Evolutionary conservation across 176 grass and related monocot genomes (phyloP).

Genomic region (Oryza meyeriana): DNA sequence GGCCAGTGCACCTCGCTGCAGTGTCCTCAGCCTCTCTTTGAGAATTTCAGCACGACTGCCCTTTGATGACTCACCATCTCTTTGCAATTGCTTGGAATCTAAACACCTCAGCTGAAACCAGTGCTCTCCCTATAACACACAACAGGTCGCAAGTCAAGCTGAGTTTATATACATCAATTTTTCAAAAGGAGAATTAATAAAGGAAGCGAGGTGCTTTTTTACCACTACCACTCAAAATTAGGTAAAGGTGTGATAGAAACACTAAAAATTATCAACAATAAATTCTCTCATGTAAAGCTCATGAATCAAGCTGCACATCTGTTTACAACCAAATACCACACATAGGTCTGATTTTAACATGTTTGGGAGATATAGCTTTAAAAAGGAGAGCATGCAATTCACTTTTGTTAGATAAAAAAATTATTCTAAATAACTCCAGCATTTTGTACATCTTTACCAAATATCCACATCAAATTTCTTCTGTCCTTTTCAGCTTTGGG

Average conservation of each 20-base stretch:
- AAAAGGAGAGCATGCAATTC: background rate
- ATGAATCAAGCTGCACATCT: background rate
- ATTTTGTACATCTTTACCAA: background rate
- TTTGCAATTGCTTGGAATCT: constrained; percentile 15
- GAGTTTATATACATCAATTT: background rate
- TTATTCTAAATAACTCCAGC: background rate
- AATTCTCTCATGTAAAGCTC: constrained; percentile 7
- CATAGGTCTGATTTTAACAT: background rate
- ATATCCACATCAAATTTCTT: background rate
- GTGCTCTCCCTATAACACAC: constrained; percentile 53
- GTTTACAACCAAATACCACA: background rate
- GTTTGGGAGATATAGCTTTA: background rate
- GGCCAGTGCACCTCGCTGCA: constrained; percentile 50
- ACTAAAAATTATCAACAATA: background rate
- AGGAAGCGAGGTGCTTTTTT: background rate
- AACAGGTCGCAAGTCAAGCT: background rate
- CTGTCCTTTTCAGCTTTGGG: background rate
- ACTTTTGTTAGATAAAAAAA: background rate
- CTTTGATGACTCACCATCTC: background rate
- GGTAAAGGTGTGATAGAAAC: background rate
- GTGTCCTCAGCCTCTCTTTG: constrained; percentile 62
- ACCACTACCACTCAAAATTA: background rate
- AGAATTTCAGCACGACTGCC: constrained; percentile 29
- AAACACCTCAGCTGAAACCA: constrained; percentile 54
- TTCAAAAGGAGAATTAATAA: background rate